These are phyloP conservation scores for Neofusicoccum cordaticola DNA, from an alignment of 2,329 filamentous ascomycete genomes.

Conservation along the genomic window DNA sequence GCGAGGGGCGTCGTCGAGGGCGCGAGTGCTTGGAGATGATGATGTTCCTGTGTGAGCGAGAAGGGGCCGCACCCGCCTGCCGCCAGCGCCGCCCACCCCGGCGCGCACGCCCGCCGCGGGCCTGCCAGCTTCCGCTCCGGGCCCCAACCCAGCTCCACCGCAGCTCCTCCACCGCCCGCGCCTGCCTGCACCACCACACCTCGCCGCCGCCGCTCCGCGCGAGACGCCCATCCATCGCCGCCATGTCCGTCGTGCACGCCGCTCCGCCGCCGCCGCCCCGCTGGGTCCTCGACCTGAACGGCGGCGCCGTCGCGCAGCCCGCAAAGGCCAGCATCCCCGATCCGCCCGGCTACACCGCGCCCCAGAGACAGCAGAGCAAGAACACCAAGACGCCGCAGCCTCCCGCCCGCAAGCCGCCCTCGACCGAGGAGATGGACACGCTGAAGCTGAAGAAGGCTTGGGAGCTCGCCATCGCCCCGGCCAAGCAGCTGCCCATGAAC, in stretches of 20 bases:
- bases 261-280: constrained; percentile 55
- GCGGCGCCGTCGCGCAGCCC: constrained; percentile 62
- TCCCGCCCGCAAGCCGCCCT: constrained; percentile 63
- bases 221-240: not conserved
- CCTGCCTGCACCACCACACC: not conserved
- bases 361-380: constrained; percentile 6
- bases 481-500: constrained; percentile 96
- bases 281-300: constrained; percentile 82
- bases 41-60: constrained; percentile 14
- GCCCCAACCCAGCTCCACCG: not conserved
- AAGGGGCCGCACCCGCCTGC: not conserved
- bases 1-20: not conserved
- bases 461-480: constrained; percentile 90
- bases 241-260: constrained; percentile 21
- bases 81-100: not conserved
- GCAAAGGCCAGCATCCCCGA: constrained; percentile 69
- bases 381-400: constrained; percentile 34
- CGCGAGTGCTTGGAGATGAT: constrained; percentile 3
- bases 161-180: constrained; percentile 10
- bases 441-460: constrained; percentile 98
- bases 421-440: constrained; percentile 84
- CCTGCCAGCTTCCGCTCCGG: constrained; percentile 4
- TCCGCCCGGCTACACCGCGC: constrained; percentile 75
- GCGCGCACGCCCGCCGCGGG: not conserved
- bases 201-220: not conserved